Percentiles rank a stretch among this genome's conserved stretches.
Evolutionary conservation across 352 stramenopile species (phyloP).

Genomic region (Halophytophthora batemanensis): DNA sequence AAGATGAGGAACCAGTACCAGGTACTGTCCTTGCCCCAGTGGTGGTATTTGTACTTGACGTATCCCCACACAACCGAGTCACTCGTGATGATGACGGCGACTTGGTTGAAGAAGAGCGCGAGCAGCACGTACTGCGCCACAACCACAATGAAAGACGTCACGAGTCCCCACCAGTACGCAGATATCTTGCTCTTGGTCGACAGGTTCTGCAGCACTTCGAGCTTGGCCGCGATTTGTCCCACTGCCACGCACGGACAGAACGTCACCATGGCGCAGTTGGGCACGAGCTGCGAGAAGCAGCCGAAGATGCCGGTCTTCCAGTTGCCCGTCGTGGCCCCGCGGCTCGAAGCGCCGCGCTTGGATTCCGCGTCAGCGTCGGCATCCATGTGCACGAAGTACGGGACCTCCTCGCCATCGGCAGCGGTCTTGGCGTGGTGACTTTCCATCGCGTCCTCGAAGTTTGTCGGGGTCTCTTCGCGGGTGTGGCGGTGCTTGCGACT

Average conservation of each 20-base stretch:
- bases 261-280: conserved; percentile 37
- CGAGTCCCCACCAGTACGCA: conserved; percentile 19
- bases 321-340: conserved; percentile 1
- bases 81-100: conserved; percentile 18
- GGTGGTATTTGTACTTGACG: conserved; percentile 30
- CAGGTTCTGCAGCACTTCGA: conserved; percentile 26
- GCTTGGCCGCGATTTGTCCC: conserved; percentile 29
- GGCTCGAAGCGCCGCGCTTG: too few species aligned
- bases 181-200: conserved; percentile 17
- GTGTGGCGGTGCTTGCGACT: background rate
- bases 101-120: conserved; percentile 22
- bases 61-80: conserved; percentile 22
- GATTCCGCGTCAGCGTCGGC: background rate
- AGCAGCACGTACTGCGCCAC: conserved; percentile 22
- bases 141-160: conserved; percentile 15
- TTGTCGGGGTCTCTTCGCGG: background rate
- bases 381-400: conserved; percentile 15
- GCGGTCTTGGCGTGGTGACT: conserved; percentile 15
- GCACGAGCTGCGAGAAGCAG: conserved; percentile 35
- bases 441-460: conserved; percentile 5
- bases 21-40: conserved; percentile 21
- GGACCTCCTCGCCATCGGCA: conserved; percentile 5
- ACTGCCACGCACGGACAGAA: conserved; percentile 37
- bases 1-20: conserved; percentile 27
- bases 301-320: conserved; percentile 30